Percentiles rank a stretch among this genome's conserved stretches.
Conservation (phyloP, 441 rosid genomes). For the Codiaeum variegatum region DNA sequence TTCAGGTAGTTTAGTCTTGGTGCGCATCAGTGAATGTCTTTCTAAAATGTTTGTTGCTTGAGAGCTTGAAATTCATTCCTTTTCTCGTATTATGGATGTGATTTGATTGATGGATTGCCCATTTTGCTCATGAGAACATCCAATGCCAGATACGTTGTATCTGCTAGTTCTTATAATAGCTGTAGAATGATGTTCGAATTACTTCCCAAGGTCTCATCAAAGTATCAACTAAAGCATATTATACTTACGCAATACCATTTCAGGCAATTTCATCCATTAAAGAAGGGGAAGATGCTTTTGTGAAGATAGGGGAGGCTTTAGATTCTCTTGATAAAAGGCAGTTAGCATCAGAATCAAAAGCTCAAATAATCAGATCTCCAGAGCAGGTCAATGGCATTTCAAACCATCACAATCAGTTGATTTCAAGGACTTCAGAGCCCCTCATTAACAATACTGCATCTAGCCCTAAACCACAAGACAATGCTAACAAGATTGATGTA, state of each 20-base stretch:
- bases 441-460: slow-evolving; percentile 20
- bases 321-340: slow-evolving; percentile 48
- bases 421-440: slow-evolving; percentile 31
- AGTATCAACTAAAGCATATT: not conserved
- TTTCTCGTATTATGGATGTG: not conserved
- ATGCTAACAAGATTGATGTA: slow-evolving; percentile 37
- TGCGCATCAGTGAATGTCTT: not conserved
- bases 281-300: slow-evolving; percentile 75
- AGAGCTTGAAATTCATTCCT: not conserved
- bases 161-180: not conserved
- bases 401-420: slow-evolving; percentile 31
- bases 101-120: not conserved
- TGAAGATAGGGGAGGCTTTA: slow-evolving; percentile 65
- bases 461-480: slow-evolving; percentile 31
- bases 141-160: not conserved
- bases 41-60: not conserved
- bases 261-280: slow-evolving; percentile 73
- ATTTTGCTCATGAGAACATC: slow-evolving; percentile 14
- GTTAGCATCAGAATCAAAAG: slow-evolving; percentile 33
- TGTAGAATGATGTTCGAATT: not conserved
- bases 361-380: slow-evolving; percentile 26
- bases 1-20: slow-evolving; percentile 46
- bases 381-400: slow-evolving; percentile 44
- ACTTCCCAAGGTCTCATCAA: not conserved
- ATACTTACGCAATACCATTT: slow-evolving; percentile 19